Evolutionary conservation across 129 eudicot genomes (phyloP), one percentile per base, ranked within the genome.

Genomic region (Saposhnikovia divaricata): DNA sequence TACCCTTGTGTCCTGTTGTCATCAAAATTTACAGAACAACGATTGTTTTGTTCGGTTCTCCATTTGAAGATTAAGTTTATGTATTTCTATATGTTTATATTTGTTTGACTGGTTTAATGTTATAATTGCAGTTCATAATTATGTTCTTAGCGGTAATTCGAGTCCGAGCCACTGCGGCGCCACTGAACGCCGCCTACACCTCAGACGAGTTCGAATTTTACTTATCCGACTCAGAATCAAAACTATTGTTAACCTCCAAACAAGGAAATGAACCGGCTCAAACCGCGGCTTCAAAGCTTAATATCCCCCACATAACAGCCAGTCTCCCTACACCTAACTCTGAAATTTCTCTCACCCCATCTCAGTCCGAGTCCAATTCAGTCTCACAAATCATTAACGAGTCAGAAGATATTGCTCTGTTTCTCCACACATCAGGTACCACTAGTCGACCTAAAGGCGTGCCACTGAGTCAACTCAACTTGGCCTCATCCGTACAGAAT

Each of bases 361-460:
- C 91, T 25, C 80, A 80, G 37, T 76, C 87, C 4, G 43, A 37
- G 3, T 77, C 83, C 15, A 81, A 72, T 74, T 79, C 31, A 28
- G 76, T 81, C 69, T 74, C 79, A 16, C 40, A 72, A 46, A 75
- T 92, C 77, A 80, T 81, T 12, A 95, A 95, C 79, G 95, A 92
- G 23, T 87, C 99, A 0, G 81, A 91, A 9, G 99, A 95, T 75
- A 87, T 84, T 66, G 88, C 96, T 3, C 93, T 95, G 15, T 95
- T 92, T 77, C 91, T 95, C n/a, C 99, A 95, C 85, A 95, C 99
- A 0, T 92, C 97, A 9, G 99, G 99, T 45, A 95, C 99, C 81
- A 95, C 99, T 3, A 95, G 97, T 80, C 92, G 97, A 3, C 99
- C 99, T 6, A 95, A 95, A 83, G 99, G 99, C 9, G 99, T 95